A percentile compares a stretch with the other conserved stretches of the same genome.
phyloP scores from a whole-genome alignment of 2,329 filamentous ascomycete species.

The Lecanosticta acicola region DNA sequence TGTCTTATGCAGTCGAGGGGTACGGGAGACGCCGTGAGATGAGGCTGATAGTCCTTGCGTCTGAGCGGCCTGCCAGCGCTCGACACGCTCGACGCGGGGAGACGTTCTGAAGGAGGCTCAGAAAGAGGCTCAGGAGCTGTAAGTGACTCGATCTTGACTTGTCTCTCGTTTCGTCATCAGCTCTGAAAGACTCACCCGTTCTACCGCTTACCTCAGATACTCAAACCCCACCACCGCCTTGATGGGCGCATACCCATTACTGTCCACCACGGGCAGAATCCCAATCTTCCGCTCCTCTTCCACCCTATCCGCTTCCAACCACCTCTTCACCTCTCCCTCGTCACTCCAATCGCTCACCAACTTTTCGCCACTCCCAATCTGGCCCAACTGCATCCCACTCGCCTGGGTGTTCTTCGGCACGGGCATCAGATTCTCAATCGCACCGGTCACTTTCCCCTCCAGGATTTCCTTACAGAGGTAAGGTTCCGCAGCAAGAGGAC shows the following conservation, averaged over 20 bases:
- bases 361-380: slow-evolving; percentile 25
- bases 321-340: slow-evolving; percentile 28
- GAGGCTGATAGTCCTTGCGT: no score
- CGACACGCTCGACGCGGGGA: no score
- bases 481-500: slow-evolving; percentile 28
- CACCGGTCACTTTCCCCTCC: slow-evolving; percentile 23
- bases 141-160: no score
- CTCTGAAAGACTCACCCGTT: no score
- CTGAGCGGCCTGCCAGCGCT: no score
- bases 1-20: no score
- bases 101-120: no score
- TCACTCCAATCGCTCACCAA: slow-evolving; percentile 30
- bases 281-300: slow-evolving; percentile 28
- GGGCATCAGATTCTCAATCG: slow-evolving; percentile 29
- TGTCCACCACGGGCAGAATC: slow-evolving; percentile 28
- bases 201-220: slow-evolving; percentile 24
- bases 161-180: no score
- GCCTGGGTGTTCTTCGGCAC: slow-evolving; percentile 29
- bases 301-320: slow-evolving; percentile 24
- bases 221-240: slow-evolving; percentile 25
- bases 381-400: slow-evolving; percentile 29
- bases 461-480: slow-evolving; percentile 29
- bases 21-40: no score
- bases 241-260: slow-evolving; percentile 24
- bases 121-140: no score